Evolutionary conservation across 106 monocot species (phyloP), one percentile per base, ranked within the genome.

Genomic region (Cymbidium sinense): DNA sequence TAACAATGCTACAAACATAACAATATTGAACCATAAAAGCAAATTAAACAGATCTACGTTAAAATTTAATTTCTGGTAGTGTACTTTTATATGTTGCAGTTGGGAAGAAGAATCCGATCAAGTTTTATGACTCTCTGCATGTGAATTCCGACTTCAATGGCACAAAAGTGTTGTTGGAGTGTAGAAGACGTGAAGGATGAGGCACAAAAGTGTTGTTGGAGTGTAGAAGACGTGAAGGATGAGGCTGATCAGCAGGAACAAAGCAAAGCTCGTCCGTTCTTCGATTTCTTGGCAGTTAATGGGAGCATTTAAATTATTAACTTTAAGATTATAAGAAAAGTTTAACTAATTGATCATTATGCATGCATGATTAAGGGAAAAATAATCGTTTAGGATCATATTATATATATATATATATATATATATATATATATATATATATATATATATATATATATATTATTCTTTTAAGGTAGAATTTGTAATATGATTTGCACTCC

Each of bases 121-220:
- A 91, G 76, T 94, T 94, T 51, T 91, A 94, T 37, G 89, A 94
- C 76, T 94, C 91, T 79, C 86, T 94, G 27, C 89, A 81, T 73
- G 91, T 91, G 33, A 89, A 87, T 27, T 80, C 86, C 5, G 81
- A 82, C 29, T 58, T 85, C 0, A 84, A 83, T 31, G 81, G 81
- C 35, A 64, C 86, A 0, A 86, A n/a, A 83, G 44, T 81, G 78
- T 52, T 58, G 75, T 51, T 83, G 78, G 13, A 72, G 74, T 50
- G 81, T 81, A 33, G 85, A 86, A 47, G 76, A 79, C 70, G 79
- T 50, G 35, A 75, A 81, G 61, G 61, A 72, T 30, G 75, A 85
- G 47, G 79, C 61, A n/a, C n/a, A n/a, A n/a, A n/a, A 83, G 44
- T 81, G 78, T 52, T 58, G 75, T 51, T 83, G 78, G 13, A 72